Base-by-base conservation (phyloP, 139 green algal genomes). In the Tetratostichococcus sp. region DNA sequence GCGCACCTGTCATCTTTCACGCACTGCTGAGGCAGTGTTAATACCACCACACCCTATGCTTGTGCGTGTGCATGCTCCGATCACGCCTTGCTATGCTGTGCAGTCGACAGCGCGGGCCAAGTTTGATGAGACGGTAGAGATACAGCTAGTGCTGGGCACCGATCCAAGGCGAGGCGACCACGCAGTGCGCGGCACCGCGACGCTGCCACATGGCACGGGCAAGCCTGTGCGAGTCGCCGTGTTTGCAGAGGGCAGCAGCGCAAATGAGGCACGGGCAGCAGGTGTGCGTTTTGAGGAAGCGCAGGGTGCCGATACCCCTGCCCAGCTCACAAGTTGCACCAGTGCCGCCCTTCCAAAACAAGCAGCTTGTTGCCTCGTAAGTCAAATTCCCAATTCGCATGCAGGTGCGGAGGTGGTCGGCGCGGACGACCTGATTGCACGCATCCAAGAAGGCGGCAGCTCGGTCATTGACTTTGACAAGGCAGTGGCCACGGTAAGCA, bases 341-440 rank as follows among this genome's bases (percentile, higher is more conserved):
- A 22, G 39, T 50, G 39, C 8, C 39, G 8, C 14, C 39, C 8
- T 50, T 50, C 8, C 8, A 50, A 8, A 50, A 50, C n/a, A n/a
- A n/a, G n/a, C n/a, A n/a, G n/a, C n/a, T n/a, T n/a, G n/a, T n/a
- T n/a, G n/a, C n/a, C n/a, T n/a, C n/a, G n/a, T n/a, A 30, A 73
- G 42, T 26, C 4, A 1, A 39, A 1, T 4, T 4, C 1, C 21
- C 50, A 28, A 21, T 31, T 25, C 14, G 1, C 57, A 4, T 19
- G 42, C 84, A 90, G 92, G 91, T 16, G 93, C 89, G 17, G 90
- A 97, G 19, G 72, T 97, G 31, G 86, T 97, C 26, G 93, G 93
- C 3, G 80, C 57, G 0, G 83, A 92, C n/a, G 87, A 93, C 30
- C 82, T 97, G 1, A 89, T 97, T 35, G 71, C 77, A 1, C n/a